These are phyloP conservation scores for Petrea volubilis DNA, from an alignment of 257 asterid species.

Conservation along the genomic window DNA sequence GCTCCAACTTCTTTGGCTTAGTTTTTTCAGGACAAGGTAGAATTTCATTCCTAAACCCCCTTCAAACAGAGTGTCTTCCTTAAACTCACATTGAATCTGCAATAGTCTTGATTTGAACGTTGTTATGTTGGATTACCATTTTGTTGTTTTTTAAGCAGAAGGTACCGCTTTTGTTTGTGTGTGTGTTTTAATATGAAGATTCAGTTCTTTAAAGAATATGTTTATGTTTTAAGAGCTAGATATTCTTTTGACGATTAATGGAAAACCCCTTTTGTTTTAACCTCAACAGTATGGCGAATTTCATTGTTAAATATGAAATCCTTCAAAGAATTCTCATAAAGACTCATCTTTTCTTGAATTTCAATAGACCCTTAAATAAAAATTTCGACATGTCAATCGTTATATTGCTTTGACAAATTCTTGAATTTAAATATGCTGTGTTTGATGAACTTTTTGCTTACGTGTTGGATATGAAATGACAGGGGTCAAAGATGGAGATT, in stretches of 20 bases:
- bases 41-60: background rate
- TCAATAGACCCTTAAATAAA: background rate
- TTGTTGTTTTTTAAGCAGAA: slow-evolving; percentile 1
- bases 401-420: too few relatives aligned
- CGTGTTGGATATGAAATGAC: slow-evolving; percentile 16
- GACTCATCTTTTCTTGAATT: background rate
- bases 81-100: too few relatives aligned
- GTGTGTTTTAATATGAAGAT: too few relatives aligned
- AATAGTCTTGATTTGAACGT: too few relatives aligned
- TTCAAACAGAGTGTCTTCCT: background rate
- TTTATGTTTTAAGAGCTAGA: slow-evolving; percentile 1
- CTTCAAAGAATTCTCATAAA: background rate
- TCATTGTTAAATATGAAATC: background rate
- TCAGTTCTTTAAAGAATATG: background rate
- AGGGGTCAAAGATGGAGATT: slow-evolving; percentile 65
- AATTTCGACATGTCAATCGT: too few relatives aligned
- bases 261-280: slow-evolving; percentile 3
- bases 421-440: background rate
- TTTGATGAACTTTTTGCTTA: background rate
- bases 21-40: slow-evolving; percentile 6
- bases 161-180: too few relatives aligned
- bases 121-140: background rate
- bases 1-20: too few relatives aligned
- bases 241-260: background rate
- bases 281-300: slow-evolving; percentile 2